Conservation (phyloP, 192 early-diverging fungal species). For the Backusella mclennaniae region DNA sequence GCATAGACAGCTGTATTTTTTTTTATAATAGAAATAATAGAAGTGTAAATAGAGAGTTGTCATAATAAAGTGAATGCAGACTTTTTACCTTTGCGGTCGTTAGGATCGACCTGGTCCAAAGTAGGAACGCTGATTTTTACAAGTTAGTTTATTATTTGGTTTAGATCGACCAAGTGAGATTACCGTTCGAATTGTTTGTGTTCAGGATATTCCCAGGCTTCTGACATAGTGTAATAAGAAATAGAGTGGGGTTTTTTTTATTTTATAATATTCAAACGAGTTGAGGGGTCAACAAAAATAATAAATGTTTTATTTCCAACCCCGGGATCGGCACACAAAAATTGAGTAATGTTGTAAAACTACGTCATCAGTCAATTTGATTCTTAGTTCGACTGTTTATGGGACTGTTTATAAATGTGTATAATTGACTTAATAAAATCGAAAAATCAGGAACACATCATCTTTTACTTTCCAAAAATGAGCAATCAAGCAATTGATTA, state of each 20-base stretch:
- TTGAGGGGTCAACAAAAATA: slow-evolving; percentile 8
- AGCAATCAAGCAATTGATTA: neutral
- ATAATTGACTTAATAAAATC: too few species aligned
- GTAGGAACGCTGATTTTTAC: slow-evolving; percentile 30
- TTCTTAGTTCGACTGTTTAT: too few species aligned
- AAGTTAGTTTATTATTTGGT: neutral
- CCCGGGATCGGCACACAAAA: neutral
- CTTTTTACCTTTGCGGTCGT: slow-evolving; percentile 40
- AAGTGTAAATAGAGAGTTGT: neutral
- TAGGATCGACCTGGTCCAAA: slow-evolving; percentile 35
- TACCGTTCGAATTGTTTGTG: slow-evolving; percentile 40
- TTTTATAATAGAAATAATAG: neutral
- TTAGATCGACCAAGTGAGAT: neutral
- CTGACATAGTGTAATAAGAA: slow-evolving; percentile 17
- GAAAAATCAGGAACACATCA: too few species aligned
- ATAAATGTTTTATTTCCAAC: slow-evolving; percentile 10
- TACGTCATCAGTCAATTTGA: too few species aligned
- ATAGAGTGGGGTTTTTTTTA: slow-evolving; percentile 5
- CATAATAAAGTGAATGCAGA: neutral
- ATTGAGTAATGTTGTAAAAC: too few species aligned
- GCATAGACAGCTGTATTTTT: slow-evolving; percentile 51
- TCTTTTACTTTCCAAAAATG: neutral
- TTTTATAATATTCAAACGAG: neutral
- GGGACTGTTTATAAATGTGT: too few species aligned
- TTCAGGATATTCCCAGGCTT: slow-evolving; percentile 43